A percentile compares a stretch with the other conserved stretches of the same genome.
phyloP scores from a whole-genome alignment of 2,329 filamentous ascomycete species.

The Pseudogymnoascus sp. region DNA sequence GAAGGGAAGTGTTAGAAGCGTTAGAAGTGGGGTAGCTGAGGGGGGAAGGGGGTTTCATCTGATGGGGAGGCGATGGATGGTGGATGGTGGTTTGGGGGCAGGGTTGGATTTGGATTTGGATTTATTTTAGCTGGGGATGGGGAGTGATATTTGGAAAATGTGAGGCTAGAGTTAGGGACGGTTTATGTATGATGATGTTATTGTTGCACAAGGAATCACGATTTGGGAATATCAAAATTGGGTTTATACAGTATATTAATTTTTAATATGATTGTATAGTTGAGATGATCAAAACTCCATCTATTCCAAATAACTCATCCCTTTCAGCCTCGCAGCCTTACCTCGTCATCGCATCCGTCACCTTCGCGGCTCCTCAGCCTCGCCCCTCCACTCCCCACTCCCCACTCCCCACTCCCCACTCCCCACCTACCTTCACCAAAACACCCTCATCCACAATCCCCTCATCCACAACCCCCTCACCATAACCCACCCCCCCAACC shows the following conservation, averaged over 20 bases:
- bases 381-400: not conserved
- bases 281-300: not conserved
- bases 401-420: no score
- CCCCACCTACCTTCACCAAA: not conserved
- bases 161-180: not conserved
- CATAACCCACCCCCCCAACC: constrained; percentile 57
- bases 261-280: not conserved
- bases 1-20: no score
- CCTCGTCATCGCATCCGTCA: not conserved
- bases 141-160: not conserved
- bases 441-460: not conserved
- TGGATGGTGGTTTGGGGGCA: not conserved
- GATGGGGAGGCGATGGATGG: not conserved
- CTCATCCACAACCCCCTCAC: constrained; percentile 35
- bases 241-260: not conserved
- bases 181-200: not conserved
- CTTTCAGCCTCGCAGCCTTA: not conserved
- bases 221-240: not conserved
- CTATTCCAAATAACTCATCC: not conserved
- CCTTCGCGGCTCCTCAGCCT: not conserved
- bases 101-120: not conserved
- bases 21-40: not conserved
- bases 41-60: not conserved
- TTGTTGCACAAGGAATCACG: not conserved
- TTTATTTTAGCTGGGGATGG: not conserved